Conservation (phyloP, 768 basidiomycete species). For the Ramaria sp. region DNA sequence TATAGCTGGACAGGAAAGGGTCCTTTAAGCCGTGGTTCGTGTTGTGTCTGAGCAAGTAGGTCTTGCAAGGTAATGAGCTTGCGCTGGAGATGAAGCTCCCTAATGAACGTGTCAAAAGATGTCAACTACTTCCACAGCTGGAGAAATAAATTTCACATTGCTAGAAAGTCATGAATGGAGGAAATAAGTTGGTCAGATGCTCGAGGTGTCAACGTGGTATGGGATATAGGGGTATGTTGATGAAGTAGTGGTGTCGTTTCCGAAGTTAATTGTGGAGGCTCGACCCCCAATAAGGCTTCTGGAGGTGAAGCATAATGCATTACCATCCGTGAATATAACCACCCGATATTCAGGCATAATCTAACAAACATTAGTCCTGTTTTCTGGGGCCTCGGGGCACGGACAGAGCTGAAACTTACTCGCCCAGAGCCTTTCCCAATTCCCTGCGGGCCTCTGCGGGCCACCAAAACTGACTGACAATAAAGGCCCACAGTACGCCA, state of each 20-base stretch:
- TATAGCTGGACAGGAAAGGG: conserved; percentile 87
- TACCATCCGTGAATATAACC: conserved; percentile 89
- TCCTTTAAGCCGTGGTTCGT: conserved; percentile 92
- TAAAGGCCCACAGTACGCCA: conserved; percentile 82
- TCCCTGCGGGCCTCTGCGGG: conserved; percentile 89
- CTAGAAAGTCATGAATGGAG: conserved; percentile 81
- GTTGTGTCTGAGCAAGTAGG: conserved; percentile 77
- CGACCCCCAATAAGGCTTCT: conserved; percentile 23
- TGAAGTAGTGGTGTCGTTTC: conserved; percentile 24
- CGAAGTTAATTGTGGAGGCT: conserved; percentile 16
- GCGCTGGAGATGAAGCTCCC: conserved; percentile 93
- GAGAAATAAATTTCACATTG: conserved; percentile 46
- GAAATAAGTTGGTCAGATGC: conserved; percentile 1
- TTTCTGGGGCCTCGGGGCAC: conserved; percentile 6
- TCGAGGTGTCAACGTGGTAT: conserved; percentile 22
- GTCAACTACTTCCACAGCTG: neutral
- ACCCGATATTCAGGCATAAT: conserved; percentile 87
- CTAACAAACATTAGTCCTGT: conserved; percentile 26
- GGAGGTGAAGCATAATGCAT: conserved; percentile 72
- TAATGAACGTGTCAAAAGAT: conserved; percentile 19
- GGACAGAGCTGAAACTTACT: conserved; percentile 37
- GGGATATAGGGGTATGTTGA: conserved; percentile 21
- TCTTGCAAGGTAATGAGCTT: conserved; percentile 79
- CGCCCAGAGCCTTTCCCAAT: conserved; percentile 72
- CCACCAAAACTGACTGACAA: conserved; percentile 92